Base-by-base conservation (phyloP, 441 rosid species). In the Macaranga tanarius region DNA sequence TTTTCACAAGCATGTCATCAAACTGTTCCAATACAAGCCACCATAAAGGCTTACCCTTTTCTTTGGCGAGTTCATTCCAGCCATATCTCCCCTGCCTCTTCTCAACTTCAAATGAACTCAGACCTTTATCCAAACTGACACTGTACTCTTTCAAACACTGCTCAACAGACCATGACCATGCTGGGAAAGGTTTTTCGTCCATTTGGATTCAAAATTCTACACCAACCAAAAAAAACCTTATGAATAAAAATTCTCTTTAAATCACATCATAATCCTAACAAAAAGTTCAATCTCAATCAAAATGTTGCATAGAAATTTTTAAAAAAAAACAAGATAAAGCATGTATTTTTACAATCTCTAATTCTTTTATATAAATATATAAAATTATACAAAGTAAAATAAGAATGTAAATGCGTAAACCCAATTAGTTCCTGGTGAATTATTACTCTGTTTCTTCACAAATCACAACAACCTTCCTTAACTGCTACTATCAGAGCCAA, bases 31-130 rank as follows among this genome's bases (percentile, higher is more conserved):
- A 73, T 16, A 93, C 83, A 1, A 88, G 88, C 45, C 67, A 83
- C 98, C 97, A 93, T 42, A 93, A 77, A 20, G 98, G 95, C 65
- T 87, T 88, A 38, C 97, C 95, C 81, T 89, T 88, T 84, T 86
- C 93, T 79, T 86, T 93, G 28, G 88, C 82, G 5, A 93, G 98
- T 76, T 93, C 98, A 75, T 93, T 93, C 88, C 87, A 89, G 16
- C 98, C 97, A 67, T 86, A 80, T 55, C 77, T 87, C 73, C 83
- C 83, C 7, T 84, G 91, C 69, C 83, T 86, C 83, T 77, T 89
- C 84, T 87, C 88, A n/a, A 85, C 94, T 69, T 93, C 92, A 55
- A 80, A 73, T 57, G 75, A 74, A 65, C 77, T 79, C 76, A 91
- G 68, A 74, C 98, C 98, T 74, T 83, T 86, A 52, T 91, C 95